Base-by-base conservation (phyloP, 225 moss, liverwort and hornwort genomes). In the Anthoceros angustus region DNA sequence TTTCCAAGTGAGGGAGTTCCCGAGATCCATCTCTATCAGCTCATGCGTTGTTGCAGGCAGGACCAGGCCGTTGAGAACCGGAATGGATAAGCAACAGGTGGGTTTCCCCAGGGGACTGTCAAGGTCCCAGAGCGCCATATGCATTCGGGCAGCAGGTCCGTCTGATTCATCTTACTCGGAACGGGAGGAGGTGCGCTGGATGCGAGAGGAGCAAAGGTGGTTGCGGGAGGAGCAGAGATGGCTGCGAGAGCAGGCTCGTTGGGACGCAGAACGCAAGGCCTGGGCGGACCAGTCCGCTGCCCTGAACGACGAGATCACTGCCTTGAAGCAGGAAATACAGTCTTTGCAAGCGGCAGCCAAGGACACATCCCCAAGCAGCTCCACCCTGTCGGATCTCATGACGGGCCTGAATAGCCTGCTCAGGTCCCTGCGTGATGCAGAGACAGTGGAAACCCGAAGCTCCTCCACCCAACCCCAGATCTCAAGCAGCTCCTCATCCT, bases 321-420 rank as follows among this genome's bases (percentile, higher is more conserved):
- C 75, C n/a, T 63, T 95, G 72, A 82, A 78, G 69, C 76, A 69
- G 65, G 81, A 84, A 67, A 60, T 81, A 66, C 78, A 72, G 62
- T 72, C 76, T 62, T 70, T 79, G 14, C 86, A 84, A 3, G 43
- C 60, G 0, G 77, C 73, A 61, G 73, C 80, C 1, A 69, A 78
- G 64, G 76, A 83, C 24, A 79, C 70, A 5, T 71, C 69, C 39
- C 41, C 74, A 14, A 70, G 75, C 18, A 73, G 73, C 55, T 55
- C 70, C 0, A 78, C 90, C 9, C 76, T 94, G 14, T 74, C 75
- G 23, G 80, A 75, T 42, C 86, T 85, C 26, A 78, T 91, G 25
- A 64, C 75, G 40, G 85, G 83, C 40, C 79, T 95, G 81, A 85
- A 77, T 73, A 78, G 81, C 66, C 79, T 95, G 42, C 72, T 91